Conservation (phyloP, 768 basidiomycete genomes). For the Astraeus odoratus region DNA sequence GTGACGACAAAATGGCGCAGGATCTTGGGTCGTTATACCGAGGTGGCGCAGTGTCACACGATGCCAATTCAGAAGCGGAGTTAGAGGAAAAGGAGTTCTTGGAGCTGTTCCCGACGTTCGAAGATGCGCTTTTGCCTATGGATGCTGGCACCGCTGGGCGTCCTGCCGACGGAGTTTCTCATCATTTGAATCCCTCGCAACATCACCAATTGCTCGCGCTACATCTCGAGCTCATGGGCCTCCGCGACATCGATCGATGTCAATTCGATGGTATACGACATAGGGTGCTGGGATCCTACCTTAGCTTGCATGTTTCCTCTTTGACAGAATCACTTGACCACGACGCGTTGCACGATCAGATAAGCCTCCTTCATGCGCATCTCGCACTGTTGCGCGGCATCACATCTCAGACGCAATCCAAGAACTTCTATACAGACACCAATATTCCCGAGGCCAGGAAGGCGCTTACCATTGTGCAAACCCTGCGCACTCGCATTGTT, state of each 20-base stretch:
- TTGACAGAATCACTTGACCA: constrained; percentile 44
- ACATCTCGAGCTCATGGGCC: constrained; percentile 39
- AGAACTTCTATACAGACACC: constrained; percentile 79
- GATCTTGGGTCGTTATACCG: constrained; percentile 76
- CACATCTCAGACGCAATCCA: constrained; percentile 20
- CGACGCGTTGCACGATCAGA: constrained; percentile 44
- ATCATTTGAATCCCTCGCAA: constrained; percentile 23
- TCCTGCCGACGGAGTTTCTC: constrained; percentile 11
- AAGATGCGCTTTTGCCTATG: constrained; percentile 40
- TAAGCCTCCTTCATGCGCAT: constrained; percentile 41
- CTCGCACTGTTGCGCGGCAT: constrained; percentile 25
- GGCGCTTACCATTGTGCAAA: constrained; percentile 42
- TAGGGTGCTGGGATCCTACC: constrained; percentile 26
- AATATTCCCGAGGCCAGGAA: constrained; percentile 68
- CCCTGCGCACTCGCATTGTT: constrained; percentile 48
- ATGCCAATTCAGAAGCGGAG: constrained; percentile 60
- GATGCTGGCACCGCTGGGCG: neutral
- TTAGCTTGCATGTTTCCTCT: constrained; percentile 22
- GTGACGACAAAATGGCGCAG: constrained; percentile 54
- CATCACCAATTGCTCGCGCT: constrained; percentile 37
- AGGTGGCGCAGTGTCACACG: constrained; percentile 44
- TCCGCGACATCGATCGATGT: constrained; percentile 1
- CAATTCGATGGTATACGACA: constrained; percentile 30
- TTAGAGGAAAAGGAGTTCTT: constrained; percentile 79
- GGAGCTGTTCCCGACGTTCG: constrained; percentile 80